Base-by-base conservation (phyloP, 1,284 basidiomycete species). In the Ganoderma lingzhi region DNA sequence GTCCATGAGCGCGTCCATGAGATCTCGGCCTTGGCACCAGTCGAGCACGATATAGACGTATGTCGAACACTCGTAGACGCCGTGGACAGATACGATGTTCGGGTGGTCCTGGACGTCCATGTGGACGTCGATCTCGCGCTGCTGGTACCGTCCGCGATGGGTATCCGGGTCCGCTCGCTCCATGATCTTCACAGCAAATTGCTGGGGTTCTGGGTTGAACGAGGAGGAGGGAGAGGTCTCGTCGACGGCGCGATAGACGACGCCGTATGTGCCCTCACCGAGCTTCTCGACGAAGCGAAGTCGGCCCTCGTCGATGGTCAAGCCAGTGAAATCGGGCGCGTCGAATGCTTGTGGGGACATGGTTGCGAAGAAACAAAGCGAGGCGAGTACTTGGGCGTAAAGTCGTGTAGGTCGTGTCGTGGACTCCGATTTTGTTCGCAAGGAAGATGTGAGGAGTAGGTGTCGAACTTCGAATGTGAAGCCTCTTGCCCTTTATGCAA, bases 171-270 rank as follows among this genome's bases (percentile, higher is more conserved):
- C 87, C 37, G 87, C 86, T 55, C 87, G 87, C 77, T 84, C 81
- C 64, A 91, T 82, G 73, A 89, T 89, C 80, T 93, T 93, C 79
- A 92, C 87, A 15, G 91, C 91, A 73, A 76, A 86, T 66, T 77
- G 76, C 72, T 67, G 81, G 73, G 72, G 76, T 56, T 69, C 60
- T 15, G 71, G 62, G 17, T 37, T 56, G 68, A 62, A 69, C 75
- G 79, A 86, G 83, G 68, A 83, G 2, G 23, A 82, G 83, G 71
- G 84, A 83, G 81, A 88, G 88, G 67, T 88, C 86, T 90, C 81
- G 65, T 79, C 78, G 64, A 80, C 67, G 51, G 78, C 81, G 55
- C 76, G 79, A 70, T 80, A 82, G 64, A 82, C 80, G 45, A 78
- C 77, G 41, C 80, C 81, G 65, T 80, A 80, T 2, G 77, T 76